These are phyloP conservation scores for Orbilia brochopaga DNA, from an alignment of 2,329 filamentous ascomycete genomes.

Conservation along the genomic window DNA sequence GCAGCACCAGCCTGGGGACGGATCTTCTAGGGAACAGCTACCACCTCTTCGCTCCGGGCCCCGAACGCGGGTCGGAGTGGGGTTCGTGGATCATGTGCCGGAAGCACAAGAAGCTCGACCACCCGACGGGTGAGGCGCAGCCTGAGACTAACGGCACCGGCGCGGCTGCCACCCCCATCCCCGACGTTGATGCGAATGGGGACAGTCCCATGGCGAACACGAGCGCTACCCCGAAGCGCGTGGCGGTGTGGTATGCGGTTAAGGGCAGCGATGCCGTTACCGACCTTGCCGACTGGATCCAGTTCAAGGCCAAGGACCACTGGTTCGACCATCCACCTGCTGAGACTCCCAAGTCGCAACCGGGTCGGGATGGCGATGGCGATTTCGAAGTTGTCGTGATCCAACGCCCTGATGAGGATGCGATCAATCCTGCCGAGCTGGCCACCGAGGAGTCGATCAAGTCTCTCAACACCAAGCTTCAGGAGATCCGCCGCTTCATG, in stretches of 20 bases:
- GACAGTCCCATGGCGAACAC: constrained; percentile 36
- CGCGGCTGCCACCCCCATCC: constrained; percentile 1
- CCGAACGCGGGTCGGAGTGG: constrained; percentile 45
- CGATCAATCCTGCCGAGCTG: constrained; percentile 30
- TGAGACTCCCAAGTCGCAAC: constrained; percentile 30
- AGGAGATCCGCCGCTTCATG: constrained; percentile 47
- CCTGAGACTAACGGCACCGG: constrained; percentile 10
- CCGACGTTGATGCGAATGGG: constrained; percentile 27
- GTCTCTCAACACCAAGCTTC: constrained; percentile 41
- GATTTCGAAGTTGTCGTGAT: constrained; percentile 43
- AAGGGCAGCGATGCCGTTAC: constrained; percentile 45
- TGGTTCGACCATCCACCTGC: constrained; percentile 39
- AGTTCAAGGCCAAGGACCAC: constrained; percentile 46
- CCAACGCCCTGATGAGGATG: constrained; percentile 31
- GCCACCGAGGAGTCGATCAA: constrained; percentile 48
- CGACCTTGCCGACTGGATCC: constrained; percentile 46
- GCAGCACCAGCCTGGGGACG: constrained; percentile 45
- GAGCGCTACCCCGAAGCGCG: constrained; percentile 22
- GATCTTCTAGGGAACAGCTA: constrained; percentile 42
- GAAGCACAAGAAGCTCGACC: constrained; percentile 38
- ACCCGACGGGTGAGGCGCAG: constrained; percentile 32
- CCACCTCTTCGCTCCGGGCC: constrained; percentile 44
- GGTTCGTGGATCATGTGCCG: constrained; percentile 48
- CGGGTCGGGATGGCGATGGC: constrained; percentile 20
- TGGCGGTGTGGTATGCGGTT: constrained; percentile 39